Evolutionary conservation across 768 basidiomycete species (phyloP), one percentile per base, ranked within the genome.

Genomic region (Termitomyces sp.): DNA sequence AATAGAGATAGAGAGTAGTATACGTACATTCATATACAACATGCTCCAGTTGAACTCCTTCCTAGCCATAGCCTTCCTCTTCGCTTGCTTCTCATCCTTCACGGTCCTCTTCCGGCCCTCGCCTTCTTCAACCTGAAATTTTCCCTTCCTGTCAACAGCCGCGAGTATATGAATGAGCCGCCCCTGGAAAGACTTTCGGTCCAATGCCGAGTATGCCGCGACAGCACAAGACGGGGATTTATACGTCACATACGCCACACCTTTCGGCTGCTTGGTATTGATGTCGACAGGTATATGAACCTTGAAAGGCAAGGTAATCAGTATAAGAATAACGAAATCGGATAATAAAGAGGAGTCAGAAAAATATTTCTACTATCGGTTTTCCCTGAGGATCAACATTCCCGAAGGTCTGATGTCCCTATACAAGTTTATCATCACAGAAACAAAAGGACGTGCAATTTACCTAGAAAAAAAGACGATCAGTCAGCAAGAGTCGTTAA

Each of bases 21-120:
- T 48, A 88, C 93, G 75, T 78, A 97, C 96, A 80, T 98, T 98
- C 93, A 98, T 95, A 70, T 95, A 98, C 59, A 98, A 72, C 82
- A 94, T 90, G 56, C 89, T 87, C 94, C 94, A 96, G 72, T 93
- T 94, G 70, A 95, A 94, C 59, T 90, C 90, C 63, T 88, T 87
- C 35, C 89, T 88, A 16, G 90, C 88, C 36, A 70, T 76, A 12
- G 83, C 78, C 72, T 89, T 94, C 60, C 85, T 79, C 69, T 89
- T 87, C 36, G 81, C 80, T 22, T 80, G 74, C 54, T 83, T 84
- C 58, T 86, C 86, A 60, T 87, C 91, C 62, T 92, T 75, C 4
- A 85, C 72, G 32, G 75, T 78, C 63, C 78, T 81, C 60, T 81
- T 84, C 50, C 72, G 75, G 3, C 73, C 76, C 18, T 80, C 77